Base-by-base conservation (phyloP, 2,329 filamentous ascomycete species). In the Cercospora janseana region DNA sequence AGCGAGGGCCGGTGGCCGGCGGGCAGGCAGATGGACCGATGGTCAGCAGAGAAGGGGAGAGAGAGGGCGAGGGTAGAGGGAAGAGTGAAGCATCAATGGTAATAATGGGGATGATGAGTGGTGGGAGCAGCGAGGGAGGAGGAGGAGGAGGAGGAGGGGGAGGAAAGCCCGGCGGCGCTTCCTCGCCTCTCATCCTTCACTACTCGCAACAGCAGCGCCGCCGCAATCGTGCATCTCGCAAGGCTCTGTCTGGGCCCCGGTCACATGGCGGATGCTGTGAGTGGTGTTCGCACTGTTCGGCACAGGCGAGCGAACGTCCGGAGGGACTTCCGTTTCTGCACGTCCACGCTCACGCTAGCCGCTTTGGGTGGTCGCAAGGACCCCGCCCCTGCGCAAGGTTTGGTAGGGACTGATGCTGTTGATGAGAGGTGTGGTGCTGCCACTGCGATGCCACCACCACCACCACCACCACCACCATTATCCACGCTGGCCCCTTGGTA, bases 171-270 rank as follows among this genome's bases (percentile, higher is more conserved):
- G 40, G 46, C 20, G 29, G 15, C 21, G 20, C 29, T 34, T 29
- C 37, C 20, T 24, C 9, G 4, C 28, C 10, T 13, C 9, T 13
- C 10, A 10, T 31, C 28, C 35, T 21, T 38, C 27, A 20, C 42
- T 3, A 15, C 9, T 35, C 16, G 23, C 45, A 49, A 49, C 35
- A n/a, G n/a, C n/a, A n/a, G n/a, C n/a, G n/a, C n/a, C 42, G 46
- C 46, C 46, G 46, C 46, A 42, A 16, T 46, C 26, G 46, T 41
- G 37, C 37, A 23, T 41, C 20, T 43, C n/a, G n/a, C n/a, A n/a
- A n/a, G n/a, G n/a, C n/a, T n/a, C n/a, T n/a, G n/a, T n/a, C n/a
- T n/a, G n/a, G n/a, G n/a, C n/a, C n/a, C n/a, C n/a, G n/a, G n/a
- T n/a, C n/a, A n/a, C n/a, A n/a, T n/a, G n/a, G n/a, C n/a, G n/a